Evolutionary conservation across 768 basidiomycete species (phyloP), one percentile per base, ranked within the genome.

Genomic region (Strobilomyces confusus): DNA sequence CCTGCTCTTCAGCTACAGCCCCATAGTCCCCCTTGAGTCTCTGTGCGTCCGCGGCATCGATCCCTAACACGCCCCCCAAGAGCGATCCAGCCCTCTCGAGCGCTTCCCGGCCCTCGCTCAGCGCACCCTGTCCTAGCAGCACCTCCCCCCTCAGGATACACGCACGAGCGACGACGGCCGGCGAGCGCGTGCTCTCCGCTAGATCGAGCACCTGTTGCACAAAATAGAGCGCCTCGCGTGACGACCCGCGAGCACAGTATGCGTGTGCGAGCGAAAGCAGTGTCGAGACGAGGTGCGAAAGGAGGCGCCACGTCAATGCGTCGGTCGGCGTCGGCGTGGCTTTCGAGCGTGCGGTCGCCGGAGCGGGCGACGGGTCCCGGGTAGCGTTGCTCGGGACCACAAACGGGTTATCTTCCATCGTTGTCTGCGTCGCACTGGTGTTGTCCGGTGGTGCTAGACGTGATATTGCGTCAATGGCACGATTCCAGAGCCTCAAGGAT

Each of bases 141-240:
- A 95, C 74, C 57, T 94, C 89, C 4, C 80, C 87, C 48, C 82
- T 80, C 59, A 79, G 75, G 0, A 84, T 76, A 26, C 86, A 69
- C 0, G 90, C 89, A 9, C 87, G 80, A 20, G 84, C 80, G 8
- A 78, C 67, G 62, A 89, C 71, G 0, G 82, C 77, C 15, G 86
- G 82, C 0, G 86, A 80, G 55, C 84, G 84, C 12, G 92, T 66
- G 7, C 86, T 76, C 44, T 77, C 72, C 0, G 92, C 89, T 1
- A 98, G 72, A 19, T 84, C 82, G n/a, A 78, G 73, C 1, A 88
- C 89, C 63, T 92, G 87, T 37, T 86, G 76, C 0, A 86, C 77
- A 64, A 93, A 95, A 61, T 88, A 94, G 55, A 91, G 85, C 2
- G 91, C 85, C 61, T 95, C 92, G 20, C 87, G 81, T 4, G 85